Percentiles rank a stretch among this genome's conserved stretches.
Conservation (phyloP, 495 filamentous ascomycete species). For the Penicillium ochrochloron region DNA sequence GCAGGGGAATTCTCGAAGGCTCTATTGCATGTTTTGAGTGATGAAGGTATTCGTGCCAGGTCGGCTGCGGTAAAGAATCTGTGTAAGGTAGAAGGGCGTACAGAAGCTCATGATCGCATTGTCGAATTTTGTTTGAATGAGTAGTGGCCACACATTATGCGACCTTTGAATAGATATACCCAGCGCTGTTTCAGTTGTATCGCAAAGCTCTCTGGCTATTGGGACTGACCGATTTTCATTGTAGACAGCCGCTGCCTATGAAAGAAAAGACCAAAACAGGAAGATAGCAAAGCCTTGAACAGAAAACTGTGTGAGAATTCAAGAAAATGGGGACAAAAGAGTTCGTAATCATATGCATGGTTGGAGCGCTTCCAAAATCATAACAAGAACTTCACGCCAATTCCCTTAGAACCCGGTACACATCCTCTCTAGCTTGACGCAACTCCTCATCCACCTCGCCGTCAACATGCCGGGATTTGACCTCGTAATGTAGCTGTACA, state of each 20-base stretch:
- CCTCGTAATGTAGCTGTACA: slow-evolving; percentile 59
- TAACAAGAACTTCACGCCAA: slow-evolving; percentile 17
- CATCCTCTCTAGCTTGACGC: slow-evolving; percentile 48
- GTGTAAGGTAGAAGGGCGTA: slow-evolving; percentile 27
- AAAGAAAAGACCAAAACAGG: background rate
- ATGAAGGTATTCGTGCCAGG: slow-evolving; percentile 24
- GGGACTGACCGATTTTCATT: background rate
- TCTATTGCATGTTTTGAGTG: slow-evolving; percentile 34
- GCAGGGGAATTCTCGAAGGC: slow-evolving; percentile 38
- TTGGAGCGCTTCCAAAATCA: background rate
- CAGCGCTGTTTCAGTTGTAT: background rate
- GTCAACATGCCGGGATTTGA: slow-evolving; percentile 51
- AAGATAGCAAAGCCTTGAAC: background rate
- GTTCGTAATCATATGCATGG: background rate
- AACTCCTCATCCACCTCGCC: slow-evolving; percentile 52
- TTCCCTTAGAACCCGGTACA: slow-evolving; percentile 47
- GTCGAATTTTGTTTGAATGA: slow-evolving; percentile 21
- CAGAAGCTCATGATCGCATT: slow-evolving; percentile 31
- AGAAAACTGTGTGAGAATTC: background rate
- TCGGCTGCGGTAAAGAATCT: slow-evolving; percentile 22
- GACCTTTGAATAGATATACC: slow-evolving; percentile 13
- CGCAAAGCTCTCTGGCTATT: background rate
- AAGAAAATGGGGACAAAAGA: background rate
- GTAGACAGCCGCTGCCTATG: background rate
- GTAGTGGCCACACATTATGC: background rate